Evolutionary conservation across 2,329 filamentous ascomycete species (phyloP), one percentile per base, ranked within the genome.

Genomic region (Trichocomaceae sp.): DNA sequence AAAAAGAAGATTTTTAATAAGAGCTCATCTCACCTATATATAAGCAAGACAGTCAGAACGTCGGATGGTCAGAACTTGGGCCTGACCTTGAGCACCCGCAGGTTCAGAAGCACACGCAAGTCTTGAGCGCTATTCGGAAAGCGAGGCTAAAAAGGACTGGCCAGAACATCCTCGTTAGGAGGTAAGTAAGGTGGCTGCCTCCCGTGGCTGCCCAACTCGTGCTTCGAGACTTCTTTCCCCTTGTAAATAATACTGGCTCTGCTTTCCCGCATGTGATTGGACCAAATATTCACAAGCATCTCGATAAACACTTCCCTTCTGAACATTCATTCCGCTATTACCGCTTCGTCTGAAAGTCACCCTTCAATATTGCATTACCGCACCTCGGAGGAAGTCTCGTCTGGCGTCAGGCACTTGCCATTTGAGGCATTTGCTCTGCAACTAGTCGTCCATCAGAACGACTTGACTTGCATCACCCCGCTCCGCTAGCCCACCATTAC

Each of bases 171-270:
- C 31, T 47, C 26, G 31, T 47, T 41, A 47, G 29, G 31, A 44
- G 47, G 22, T 20, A 53, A 44, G 50, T 53, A 53, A 53, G 33
- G 44, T 47, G 51, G 29, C 50, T 41, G 29, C 15, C 12, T 37
- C 31, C 50, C 31, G 50, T 52, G 50, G 50, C 42, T 52, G 44
- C 50, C 50, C 51, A 33, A 47, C 26, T 53, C 23, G 42, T 46
- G 22, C 22, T 53, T 47, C 22, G 10, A 41, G 7, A 53, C 47
- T 41, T 33, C 9, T 15, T 31, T 3, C n/a, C 42, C 44, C 44
- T 23, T 39, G 51, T 33, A 53, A n/a, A 37, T 53, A 31, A 19
- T 53, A 47, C 23, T 49, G 33, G 33, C 33, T 53, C 47, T 45
- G 33, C 44, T 47, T 29, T 47, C 23, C 44, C 20, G 47, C 26